Conservation (phyloP, 2,329 filamentous ascomycete species). For the Aureobasidium sp. region DNA sequence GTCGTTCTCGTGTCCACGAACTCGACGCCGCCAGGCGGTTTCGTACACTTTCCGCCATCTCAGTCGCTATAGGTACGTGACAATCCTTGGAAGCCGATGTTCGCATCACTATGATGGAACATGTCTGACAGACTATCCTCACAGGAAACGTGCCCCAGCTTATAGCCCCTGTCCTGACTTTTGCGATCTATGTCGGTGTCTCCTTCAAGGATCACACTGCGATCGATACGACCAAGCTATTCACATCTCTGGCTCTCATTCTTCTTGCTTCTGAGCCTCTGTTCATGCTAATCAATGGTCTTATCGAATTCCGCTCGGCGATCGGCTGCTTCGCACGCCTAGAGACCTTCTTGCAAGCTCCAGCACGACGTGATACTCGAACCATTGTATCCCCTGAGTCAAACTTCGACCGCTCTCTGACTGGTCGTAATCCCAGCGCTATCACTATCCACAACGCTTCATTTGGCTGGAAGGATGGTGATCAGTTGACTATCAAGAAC, state of each 20-base stretch:
- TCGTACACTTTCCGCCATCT: background rate
- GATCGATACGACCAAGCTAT: slow-evolving; percentile 6
- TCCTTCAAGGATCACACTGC: background rate
- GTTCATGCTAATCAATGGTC: slow-evolving; percentile 9
- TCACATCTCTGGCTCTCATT: slow-evolving; percentile 14
- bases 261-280: slow-evolving; percentile 10
- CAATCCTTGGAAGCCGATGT: background rate
- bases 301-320: background rate
- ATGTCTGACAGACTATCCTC: background rate
- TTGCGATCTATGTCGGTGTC: slow-evolving; percentile 6
- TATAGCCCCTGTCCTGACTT: slow-evolving; percentile 16
- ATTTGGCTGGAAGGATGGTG: slow-evolving; percentile 42
- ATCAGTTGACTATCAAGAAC: slow-evolving; percentile 34
- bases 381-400: slow-evolving; percentile 26
- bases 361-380: background rate
- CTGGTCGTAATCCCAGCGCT: slow-evolving; percentile 28
- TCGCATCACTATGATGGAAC: background rate
- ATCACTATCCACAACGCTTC: slow-evolving; percentile 27
- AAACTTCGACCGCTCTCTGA: background rate
- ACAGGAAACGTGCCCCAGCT: slow-evolving; percentile 8
- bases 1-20: background rate
- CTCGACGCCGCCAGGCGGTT: slow-evolving; percentile 4
- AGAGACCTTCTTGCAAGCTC: slow-evolving; percentile 36
- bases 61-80: background rate
- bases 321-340: slow-evolving; percentile 40